These are phyloP conservation scores for Xerophyta viscosa DNA, from an alignment of 106 monocot species.

Conservation along the genomic window DNA sequence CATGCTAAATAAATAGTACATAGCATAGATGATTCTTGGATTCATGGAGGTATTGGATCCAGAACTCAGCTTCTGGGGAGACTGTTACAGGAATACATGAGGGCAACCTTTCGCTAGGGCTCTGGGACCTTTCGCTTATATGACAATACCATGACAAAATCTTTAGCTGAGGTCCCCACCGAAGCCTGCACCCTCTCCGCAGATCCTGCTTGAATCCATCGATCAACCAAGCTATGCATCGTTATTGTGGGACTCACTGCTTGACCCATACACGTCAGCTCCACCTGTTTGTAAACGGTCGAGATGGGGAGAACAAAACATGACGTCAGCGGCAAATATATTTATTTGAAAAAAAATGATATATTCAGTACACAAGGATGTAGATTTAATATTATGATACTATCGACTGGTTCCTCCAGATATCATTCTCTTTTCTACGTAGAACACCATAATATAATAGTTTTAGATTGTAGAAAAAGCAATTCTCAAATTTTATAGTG, in stretches of 20 bases:
- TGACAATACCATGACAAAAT: constrained; percentile 1
- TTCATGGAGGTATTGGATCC: too few species aligned
- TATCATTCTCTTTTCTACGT: too few species aligned
- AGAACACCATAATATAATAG: too few species aligned
- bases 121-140: neutral
- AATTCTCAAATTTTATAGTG: too few species aligned
- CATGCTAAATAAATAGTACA: too few species aligned
- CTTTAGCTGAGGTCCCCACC: constrained; percentile 8
- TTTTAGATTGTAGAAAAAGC: too few species aligned
- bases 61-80: neutral
- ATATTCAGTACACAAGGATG: too few species aligned
- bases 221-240: constrained; percentile 2
- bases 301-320: too few species aligned
- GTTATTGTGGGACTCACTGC: constrained; percentile 1
- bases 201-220: neutral
- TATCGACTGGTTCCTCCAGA: too few species aligned
- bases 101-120: neutral
- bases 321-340: neutral
- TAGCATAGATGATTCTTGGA: too few species aligned
- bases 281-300: constrained; percentile 1
- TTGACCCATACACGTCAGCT: constrained; percentile 1
- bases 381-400: too few species aligned
- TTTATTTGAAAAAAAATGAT: neutral
- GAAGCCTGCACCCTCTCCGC: neutral
- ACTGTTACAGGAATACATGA: neutral